A percentile compares a stretch with the other conserved stretches of the same genome.
Evolutionary conservation across 345 rosid genomes (phyloP).

Genomic region (Xanthoceras sorbifolium): DNA sequence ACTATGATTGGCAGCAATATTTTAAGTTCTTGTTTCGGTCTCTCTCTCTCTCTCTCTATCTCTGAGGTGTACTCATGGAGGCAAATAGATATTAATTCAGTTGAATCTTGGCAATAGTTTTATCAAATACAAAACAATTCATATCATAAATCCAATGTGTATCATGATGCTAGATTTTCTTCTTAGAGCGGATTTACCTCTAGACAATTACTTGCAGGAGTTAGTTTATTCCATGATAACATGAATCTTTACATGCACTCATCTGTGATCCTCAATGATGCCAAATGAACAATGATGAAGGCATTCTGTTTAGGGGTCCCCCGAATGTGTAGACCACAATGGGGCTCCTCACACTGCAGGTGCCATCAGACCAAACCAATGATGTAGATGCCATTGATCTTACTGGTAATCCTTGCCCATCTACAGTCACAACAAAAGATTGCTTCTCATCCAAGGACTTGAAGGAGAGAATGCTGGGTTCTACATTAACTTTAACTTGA

Average conservation of each 20-base stretch:
- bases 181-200: too few species aligned
- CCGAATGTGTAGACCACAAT: constrained; percentile 14
- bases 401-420: background rate
- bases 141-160: too few species aligned
- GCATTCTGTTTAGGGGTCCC: background rate
- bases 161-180: too few species aligned
- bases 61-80: background rate
- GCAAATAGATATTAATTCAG: background rate
- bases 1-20: background rate
- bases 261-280: background rate
- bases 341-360: constrained; percentile 24
- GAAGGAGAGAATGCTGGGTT: constrained; percentile 18
- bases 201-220: too few species aligned
- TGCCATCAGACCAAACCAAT: constrained; percentile 26
- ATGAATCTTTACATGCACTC: too few species aligned
- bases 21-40: background rate
- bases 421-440: constrained; percentile 21
- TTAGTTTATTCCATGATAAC: too few species aligned
- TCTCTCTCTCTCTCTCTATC: background rate
- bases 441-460: constrained; percentile 21
- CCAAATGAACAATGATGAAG: background rate
- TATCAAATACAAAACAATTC: background rate
- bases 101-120: background rate
- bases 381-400: background rate
- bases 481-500: constrained; percentile 6